Conservation (phyloP, 192 early-diverging fungal species). For the Coemansia sp. region DNA sequence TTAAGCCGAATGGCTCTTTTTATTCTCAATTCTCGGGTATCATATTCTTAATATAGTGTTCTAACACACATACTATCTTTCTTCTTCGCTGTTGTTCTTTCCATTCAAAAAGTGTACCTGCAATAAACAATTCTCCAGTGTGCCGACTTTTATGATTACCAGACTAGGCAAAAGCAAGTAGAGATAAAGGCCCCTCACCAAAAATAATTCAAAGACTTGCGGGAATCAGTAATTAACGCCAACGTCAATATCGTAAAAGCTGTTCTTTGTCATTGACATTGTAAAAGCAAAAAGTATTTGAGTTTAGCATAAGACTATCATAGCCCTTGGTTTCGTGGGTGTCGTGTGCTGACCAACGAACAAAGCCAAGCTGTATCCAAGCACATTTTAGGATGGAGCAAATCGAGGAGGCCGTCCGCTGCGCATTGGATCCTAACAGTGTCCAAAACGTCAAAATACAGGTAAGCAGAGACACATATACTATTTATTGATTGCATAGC, state of each 20-base stretch:
- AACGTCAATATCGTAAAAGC: neutral
- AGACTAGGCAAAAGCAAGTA: constrained; percentile 1
- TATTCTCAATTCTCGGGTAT: too few relatives aligned
- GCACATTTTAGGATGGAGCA: constrained; percentile 60
- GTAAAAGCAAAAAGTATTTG: neutral
- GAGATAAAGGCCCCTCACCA: neutral
- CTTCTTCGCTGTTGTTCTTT: neutral
- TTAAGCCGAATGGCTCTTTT: too few relatives aligned
- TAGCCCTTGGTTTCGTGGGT: neutral
- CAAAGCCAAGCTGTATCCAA: neutral
- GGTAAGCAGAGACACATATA: constrained; percentile 51
- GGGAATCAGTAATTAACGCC: neutral
- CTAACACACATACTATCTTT: neutral
- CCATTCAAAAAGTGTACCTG: constrained; percentile 5
- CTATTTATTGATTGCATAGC: neutral
- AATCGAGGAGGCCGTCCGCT: constrained; percentile 77
- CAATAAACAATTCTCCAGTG: constrained; percentile 6
- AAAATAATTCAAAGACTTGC: neutral
- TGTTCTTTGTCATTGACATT: neutral
- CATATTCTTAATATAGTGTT: neutral
- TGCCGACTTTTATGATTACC: neutral
- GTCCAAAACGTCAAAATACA: constrained; percentile 70
- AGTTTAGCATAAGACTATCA: neutral
- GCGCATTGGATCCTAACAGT: constrained; percentile 71
- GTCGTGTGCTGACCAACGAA: neutral